These are phyloP conservation scores for Thermoascus crustaceus DNA, from an alignment of 2,329 filamentous ascomycete species.

Conservation along the genomic window DNA sequence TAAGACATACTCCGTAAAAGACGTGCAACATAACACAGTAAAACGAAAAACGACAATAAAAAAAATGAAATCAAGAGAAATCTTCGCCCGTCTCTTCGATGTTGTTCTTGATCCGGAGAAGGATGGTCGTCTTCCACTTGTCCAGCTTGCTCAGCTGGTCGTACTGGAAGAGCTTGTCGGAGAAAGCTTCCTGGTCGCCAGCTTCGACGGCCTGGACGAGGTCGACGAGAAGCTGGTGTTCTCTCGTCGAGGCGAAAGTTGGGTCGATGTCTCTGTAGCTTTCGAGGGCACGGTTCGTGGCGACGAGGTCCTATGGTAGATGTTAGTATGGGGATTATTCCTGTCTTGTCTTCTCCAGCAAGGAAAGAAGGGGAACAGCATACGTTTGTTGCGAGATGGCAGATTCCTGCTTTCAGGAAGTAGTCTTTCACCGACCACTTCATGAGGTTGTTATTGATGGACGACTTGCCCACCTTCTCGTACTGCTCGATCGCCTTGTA, in stretches of 20 bases:
- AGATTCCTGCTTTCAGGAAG: constrained; percentile 87
- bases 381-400: constrained; percentile 63
- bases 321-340: constrained; percentile 5
- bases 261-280: constrained; percentile 74
- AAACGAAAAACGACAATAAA: constrained; percentile 5
- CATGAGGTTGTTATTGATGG: constrained; percentile 85
- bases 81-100: constrained; percentile 67
- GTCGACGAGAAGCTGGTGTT: constrained; percentile 73
- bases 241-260: constrained; percentile 66
- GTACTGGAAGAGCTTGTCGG: constrained; percentile 79
- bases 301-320: constrained; percentile 58
- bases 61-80: constrained; percentile 47
- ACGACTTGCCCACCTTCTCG: constrained; percentile 71
- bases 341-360: too few species aligned
- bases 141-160: constrained; percentile 90
- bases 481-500: constrained; percentile 72
- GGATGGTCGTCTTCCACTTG: constrained; percentile 89
- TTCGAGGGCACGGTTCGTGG: constrained; percentile 69
- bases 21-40: neutral
- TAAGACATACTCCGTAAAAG: neutral
- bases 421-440: constrained; percentile 93
- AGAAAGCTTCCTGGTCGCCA: constrained; percentile 72
- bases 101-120: constrained; percentile 72
- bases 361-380: constrained; percentile 2
- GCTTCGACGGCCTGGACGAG: constrained; percentile 66